These are phyloP conservation scores for Amanita rubescens DNA, from an alignment of 768 basidiomycete genomes.

Conservation along the genomic window DNA sequence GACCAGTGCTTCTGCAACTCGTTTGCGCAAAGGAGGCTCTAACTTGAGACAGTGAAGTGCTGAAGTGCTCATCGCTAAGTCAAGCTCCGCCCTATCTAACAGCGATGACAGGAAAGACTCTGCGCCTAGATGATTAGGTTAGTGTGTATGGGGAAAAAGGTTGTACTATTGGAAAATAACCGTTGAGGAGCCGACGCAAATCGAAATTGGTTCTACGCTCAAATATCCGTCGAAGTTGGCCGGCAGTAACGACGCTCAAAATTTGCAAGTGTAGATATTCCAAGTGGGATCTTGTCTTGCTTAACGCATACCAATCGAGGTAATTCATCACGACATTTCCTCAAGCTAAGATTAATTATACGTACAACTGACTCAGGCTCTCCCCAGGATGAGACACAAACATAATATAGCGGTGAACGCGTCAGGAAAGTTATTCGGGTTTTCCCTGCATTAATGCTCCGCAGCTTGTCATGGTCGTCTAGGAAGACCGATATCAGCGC, in stretches of 20 bases:
- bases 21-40: conserved; percentile 59
- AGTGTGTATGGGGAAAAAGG: not conserved
- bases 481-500: conserved; percentile 94
- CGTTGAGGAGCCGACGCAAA: conserved; percentile 65
- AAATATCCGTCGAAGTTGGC: conserved; percentile 81
- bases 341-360: conserved; percentile 9
- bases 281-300: conserved; percentile 86
- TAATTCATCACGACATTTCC: conserved; percentile 4
- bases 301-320: conserved; percentile 37
- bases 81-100: conserved; percentile 61
- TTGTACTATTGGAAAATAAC: conserved; percentile 21
- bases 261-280: conserved; percentile 95
- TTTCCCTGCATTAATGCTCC: conserved; percentile 79
- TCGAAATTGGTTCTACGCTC: conserved; percentile 90
- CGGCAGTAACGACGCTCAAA: conserved; percentile 79
- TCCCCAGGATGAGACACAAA: conserved; percentile 85
- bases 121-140: conserved; percentile 45
- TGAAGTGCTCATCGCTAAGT: conserved; percentile 76
- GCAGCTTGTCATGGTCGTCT: conserved; percentile 81
- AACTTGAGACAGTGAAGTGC: conserved; percentile 77
- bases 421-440: conserved; percentile 82
- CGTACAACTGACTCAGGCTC: conserved; percentile 95
- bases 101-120: conserved; percentile 75
- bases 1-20: conserved; percentile 74
- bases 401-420: conserved; percentile 86